Conservation (phyloP, 345 rosid species). For the Cardamine occulta region DNA sequence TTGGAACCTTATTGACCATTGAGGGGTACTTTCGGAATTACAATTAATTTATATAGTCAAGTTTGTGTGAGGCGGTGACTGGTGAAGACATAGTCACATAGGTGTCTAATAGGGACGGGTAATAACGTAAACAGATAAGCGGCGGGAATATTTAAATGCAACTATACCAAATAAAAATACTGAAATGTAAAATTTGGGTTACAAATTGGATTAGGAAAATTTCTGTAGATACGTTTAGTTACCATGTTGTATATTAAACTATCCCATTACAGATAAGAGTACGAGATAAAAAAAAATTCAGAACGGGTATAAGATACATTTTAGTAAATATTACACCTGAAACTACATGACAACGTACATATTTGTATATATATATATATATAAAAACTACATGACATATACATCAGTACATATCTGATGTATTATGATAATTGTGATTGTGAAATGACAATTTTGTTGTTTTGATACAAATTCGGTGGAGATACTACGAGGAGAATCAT, state of each 20-base stretch:
- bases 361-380: too few relatives aligned
- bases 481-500: slow-evolving; percentile 36
- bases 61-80: slow-evolving; percentile 41
- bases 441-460: slow-evolving; percentile 9
- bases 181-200: background rate
- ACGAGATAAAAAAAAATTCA: too few relatives aligned
- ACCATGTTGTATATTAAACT: background rate
- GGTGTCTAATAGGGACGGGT: slow-evolving; percentile 4
- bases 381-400: slow-evolving; percentile 8
- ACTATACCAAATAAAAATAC: background rate
- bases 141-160: background rate
- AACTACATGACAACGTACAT: too few relatives aligned
- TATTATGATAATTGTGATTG: background rate
- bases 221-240: too few relatives aligned
- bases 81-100: background rate
- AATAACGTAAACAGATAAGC: background rate
- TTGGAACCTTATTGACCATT: slow-evolving; percentile 22
- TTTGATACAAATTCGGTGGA: slow-evolving; percentile 23
- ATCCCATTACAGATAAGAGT: too few relatives aligned
- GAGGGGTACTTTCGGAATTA: slow-evolving; percentile 19
- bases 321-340: too few relatives aligned
- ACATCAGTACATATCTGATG: background rate
- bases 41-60: background rate
- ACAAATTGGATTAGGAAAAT: background rate
- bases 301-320: too few relatives aligned